These are phyloP conservation scores for Anthracocystis panici-leucophaei DNA, from an alignment of 1,284 basidiomycete species.

Conservation along the genomic window DNA sequence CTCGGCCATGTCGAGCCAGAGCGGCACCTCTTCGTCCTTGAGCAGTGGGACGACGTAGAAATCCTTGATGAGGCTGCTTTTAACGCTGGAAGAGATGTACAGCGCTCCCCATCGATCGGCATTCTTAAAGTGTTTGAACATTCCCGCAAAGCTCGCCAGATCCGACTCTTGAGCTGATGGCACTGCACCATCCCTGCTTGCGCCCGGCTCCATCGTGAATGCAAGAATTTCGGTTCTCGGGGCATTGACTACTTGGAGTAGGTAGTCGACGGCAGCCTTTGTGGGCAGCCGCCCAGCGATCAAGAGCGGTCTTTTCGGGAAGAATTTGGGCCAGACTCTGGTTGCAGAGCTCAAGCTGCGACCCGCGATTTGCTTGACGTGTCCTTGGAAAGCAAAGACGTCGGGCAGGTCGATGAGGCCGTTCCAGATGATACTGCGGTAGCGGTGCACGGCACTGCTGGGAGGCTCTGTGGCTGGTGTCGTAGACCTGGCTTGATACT, in stretches of 20 bases:
- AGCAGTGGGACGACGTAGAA: conserved; percentile 65
- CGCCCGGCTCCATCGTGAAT: conserved; percentile 54
- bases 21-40: conserved; percentile 55
- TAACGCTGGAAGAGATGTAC: conserved; percentile 50
- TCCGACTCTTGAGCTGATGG: conserved; percentile 22
- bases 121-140: conserved; percentile 37
- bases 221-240: conserved; percentile 60
- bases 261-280: conserved; percentile 60
- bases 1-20: conserved; percentile 59
- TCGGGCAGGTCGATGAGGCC: conserved; percentile 68
- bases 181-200: conserved; percentile 18
- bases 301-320: conserved; percentile 48
- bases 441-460: conserved; percentile 28
- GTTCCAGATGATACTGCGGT: conserved; percentile 56
- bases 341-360: conserved; percentile 28
- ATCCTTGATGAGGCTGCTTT: conserved; percentile 62
- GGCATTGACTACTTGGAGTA: conserved; percentile 59
- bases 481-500: conserved; percentile 18
- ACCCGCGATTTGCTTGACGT: conserved; percentile 60
- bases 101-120: conserved; percentile 64
- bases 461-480: conserved; percentile 44
- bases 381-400: conserved; percentile 59
- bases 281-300: conserved; percentile 66
- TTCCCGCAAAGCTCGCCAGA: conserved; percentile 29
- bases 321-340: conserved; percentile 47